Evolutionary conservation across 2,329 filamentous ascomycete genomes (phyloP).

Genomic region (Cytospora piceicola): DNA sequence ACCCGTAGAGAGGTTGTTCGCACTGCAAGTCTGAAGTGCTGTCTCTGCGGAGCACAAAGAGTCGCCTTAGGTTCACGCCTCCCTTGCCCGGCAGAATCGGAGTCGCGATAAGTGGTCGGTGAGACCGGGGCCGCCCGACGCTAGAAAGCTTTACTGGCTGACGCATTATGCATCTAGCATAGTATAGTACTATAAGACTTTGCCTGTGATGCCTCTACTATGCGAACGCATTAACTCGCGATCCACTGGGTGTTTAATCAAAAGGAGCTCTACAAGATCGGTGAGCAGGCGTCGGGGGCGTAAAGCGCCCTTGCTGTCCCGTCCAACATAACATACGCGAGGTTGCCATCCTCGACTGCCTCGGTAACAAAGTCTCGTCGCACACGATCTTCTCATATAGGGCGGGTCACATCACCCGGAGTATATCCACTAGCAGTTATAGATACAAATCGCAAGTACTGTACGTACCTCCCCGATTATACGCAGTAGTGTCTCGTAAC

Average conservation of each 20-base stretch:
- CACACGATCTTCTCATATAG: constrained; percentile 12
- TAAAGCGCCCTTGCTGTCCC: constrained; percentile 9
- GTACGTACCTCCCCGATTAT: constrained; percentile 4
- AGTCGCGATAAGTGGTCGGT: constrained; percentile 22
- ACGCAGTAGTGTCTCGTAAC: constrained; percentile 5
- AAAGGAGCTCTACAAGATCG: constrained; percentile 10
- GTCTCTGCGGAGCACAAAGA: constrained; percentile 12
- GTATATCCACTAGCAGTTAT: constrained; percentile 14
- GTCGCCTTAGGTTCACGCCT: constrained; percentile 10
- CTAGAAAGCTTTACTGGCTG: constrained; percentile 23
- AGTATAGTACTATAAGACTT: constrained; percentile 1
- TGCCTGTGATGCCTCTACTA: constrained; percentile 2
- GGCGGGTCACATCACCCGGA: constrained; percentile 9
- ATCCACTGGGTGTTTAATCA: constrained; percentile 13
- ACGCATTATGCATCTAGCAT: constrained; percentile 21
- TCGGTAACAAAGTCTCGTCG: constrained; percentile 9
- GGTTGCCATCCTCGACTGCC: constrained; percentile 2
- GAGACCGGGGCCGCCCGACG: constrained; percentile 33
- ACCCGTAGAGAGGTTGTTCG: not conserved
- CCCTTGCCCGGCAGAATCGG: constrained; percentile 18
- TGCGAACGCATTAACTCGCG: not conserved
- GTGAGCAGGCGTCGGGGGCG: constrained; percentile 1
- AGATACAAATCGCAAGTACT: constrained; percentile 5
- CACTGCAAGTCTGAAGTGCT: constrained; percentile 5
- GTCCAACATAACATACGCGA: not conserved